Percentiles rank a stretch among this genome's conserved stretches.
Evolutionary conservation across 768 basidiomycete species (phyloP).

Genomic region (Steccherinum ochraceum): DNA sequence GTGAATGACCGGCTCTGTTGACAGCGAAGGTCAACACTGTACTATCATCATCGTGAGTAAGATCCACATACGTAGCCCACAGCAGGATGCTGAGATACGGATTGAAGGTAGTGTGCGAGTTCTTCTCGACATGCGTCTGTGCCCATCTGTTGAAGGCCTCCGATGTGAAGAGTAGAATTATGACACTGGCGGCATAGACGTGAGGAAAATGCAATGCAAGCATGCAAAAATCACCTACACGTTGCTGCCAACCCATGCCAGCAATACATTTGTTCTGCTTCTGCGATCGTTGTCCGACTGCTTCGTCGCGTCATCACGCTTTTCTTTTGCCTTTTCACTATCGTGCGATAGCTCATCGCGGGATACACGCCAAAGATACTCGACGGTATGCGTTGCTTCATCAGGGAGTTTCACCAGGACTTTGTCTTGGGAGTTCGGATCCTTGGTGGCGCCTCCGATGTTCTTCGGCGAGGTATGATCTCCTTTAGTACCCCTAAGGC

Average conservation of each 20-base stretch:
- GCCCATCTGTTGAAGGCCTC: constrained; percentile 74
- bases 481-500: constrained; percentile 77
- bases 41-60: constrained; percentile 1
- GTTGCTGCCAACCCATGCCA: constrained; percentile 83
- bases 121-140: constrained; percentile 43
- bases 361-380: constrained; percentile 79
- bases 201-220: constrained; percentile 1
- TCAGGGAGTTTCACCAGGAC: constrained; percentile 83
- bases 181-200: constrained; percentile 32
- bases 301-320: constrained; percentile 83
- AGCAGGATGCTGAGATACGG: constrained; percentile 88
- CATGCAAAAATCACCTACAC: constrained; percentile 43
- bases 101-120: constrained; percentile 60
- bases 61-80: constrained; percentile 44
- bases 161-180: constrained; percentile 75
- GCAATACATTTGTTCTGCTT: constrained; percentile 78
- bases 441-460: constrained; percentile 85
- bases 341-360: constrained; percentile 61
- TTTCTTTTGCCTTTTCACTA: constrained; percentile 68
- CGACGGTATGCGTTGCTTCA: constrained; percentile 78
- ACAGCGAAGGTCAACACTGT: not conserved
- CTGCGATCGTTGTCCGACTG: constrained; percentile 83
- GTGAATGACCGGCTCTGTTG: constrained; percentile 68
- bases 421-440: constrained; percentile 78
- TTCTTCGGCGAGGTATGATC: constrained; percentile 86